These are phyloP conservation scores for Phytophthora capsici DNA, from an alignment of 352 stramenopile species.

Conservation along the genomic window DNA sequence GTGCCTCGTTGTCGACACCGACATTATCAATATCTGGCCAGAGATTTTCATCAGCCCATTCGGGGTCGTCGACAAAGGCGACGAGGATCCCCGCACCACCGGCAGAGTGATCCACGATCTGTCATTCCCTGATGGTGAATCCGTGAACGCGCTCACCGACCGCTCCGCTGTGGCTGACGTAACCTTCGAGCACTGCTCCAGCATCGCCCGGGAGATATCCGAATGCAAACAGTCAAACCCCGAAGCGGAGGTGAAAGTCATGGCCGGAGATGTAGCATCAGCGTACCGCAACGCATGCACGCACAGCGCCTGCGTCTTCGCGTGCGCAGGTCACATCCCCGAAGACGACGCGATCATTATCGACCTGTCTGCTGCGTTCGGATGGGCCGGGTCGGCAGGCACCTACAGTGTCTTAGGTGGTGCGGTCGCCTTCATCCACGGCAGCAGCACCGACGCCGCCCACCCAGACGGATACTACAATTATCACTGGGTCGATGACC, in stretches of 20 bases:
- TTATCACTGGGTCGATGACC: slow-evolving; percentile 38
- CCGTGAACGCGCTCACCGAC: not conserved
- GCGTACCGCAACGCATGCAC: slow-evolving; percentile 20
- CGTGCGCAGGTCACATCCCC: not conserved
- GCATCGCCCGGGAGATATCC: slow-evolving; percentile 4
- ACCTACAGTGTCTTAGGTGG: slow-evolving; percentile 18
- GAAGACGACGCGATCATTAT: slow-evolving; percentile 21
- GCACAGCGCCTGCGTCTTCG: slow-evolving; percentile 4
- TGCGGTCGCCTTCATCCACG: slow-evolving; percentile 19
- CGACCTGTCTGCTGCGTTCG: slow-evolving; percentile 20
- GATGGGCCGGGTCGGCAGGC: slow-evolving; percentile 11
- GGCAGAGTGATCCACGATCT: not conserved
- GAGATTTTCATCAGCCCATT: slow-evolving; percentile 9
- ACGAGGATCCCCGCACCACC: not conserved
- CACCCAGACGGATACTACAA: slow-evolving; percentile 19
- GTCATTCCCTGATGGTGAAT: not conserved
- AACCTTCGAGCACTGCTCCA: slow-evolving; percentile 4
- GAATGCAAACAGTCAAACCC: not conserved
- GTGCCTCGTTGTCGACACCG: slow-evolving; percentile 3
- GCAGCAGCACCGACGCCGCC: too few relatives aligned
- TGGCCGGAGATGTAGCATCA: slow-evolving; percentile 9
- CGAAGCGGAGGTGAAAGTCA: not conserved
- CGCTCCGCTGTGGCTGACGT: not conserved
- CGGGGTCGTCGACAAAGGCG: not conserved
- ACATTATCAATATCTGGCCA: slow-evolving; percentile 10